Evolutionary conservation across 441 rosid species (phyloP), one percentile per base, ranked within the genome.

Genomic region (Adansonia madagascariensis): DNA sequence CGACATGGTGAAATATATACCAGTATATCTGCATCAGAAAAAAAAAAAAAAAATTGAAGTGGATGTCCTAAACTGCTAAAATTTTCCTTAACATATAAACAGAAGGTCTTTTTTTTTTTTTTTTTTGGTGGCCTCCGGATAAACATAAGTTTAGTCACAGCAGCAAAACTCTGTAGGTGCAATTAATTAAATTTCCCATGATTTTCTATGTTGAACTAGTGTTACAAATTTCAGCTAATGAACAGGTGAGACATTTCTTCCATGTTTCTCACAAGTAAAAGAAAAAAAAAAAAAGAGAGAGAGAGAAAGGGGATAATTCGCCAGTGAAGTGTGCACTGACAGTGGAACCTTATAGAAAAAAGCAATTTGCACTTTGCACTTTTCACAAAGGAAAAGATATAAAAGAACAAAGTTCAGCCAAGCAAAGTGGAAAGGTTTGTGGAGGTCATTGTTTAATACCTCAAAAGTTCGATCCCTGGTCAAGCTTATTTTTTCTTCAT

Each of bases 261-360:
- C 65, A 55, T 56, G 14, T 17, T 5, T 69, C 41, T 52, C 12
- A 27, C 12, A 71, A 52, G 59, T 59, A 17, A 56, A 17, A 39
- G 18, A 6, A 4, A 1, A 3, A 24, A 49, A 4, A 35, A 3
- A 35, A 1, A 35, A 35, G 39, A 35, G 41, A 35, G 41, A 35
- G 41, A 12, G 1, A 24, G 3, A 22, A 24, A 6, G 41, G 12
- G 39, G 4, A 24, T 24, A 52, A 52, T 14, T 27, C 4, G 1
- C 20, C 44, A 50, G 71, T 31, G 74, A 75, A 76, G 74, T 76
- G 79, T 65, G 55, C 46, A 56, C 57, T 72, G 44, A 80, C 35
- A 49, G 47, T 60, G 62, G 27, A 46, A 71, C 3, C 70, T 47
- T 80, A 62, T n/a, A 73, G 41, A 53, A 49, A 77, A 77, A 80